Conservation (phyloP, 225 moss, liverwort and hornwort species). For the Pseudisothecium myosuroides region DNA sequence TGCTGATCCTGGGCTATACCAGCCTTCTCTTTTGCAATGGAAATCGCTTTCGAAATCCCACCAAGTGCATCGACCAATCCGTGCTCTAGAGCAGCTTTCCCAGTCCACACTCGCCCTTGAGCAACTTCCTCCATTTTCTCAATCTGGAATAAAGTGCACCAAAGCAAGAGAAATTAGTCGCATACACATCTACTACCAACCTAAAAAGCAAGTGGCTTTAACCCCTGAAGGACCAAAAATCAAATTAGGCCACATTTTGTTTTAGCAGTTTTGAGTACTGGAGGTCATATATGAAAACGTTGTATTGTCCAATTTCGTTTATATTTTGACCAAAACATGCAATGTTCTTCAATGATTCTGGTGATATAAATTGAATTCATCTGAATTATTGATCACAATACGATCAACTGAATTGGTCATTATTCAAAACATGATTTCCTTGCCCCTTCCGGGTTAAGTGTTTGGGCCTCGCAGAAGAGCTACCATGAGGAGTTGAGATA, state of each 20-base stretch:
- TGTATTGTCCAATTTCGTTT: not conserved
- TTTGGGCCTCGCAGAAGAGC: not conserved
- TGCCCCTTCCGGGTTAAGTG: not conserved
- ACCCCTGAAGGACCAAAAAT: not conserved
- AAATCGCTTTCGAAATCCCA: conserved; percentile 80
- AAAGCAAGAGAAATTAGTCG: not conserved
- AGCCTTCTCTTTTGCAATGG: conserved; percentile 89
- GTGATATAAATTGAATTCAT: not conserved
- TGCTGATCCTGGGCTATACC: conserved; percentile 64
- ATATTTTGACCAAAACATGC: not conserved
- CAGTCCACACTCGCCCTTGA: conserved; percentile 99
- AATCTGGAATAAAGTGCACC: conserved; percentile 13
- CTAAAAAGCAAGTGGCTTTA: not conserved
- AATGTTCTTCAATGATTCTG: not conserved
- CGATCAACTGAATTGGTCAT: not conserved
- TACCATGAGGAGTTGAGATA: not conserved
- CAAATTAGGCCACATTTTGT: not conserved
- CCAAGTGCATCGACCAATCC: conserved; percentile 83
- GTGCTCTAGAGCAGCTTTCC: conserved; percentile 67
- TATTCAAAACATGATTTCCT: not conserved
- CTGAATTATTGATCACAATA: not conserved
- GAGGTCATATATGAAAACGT: not conserved
- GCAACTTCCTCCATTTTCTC: conserved; percentile 93
- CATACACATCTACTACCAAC: not conserved
- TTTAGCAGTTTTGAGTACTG: not conserved